These are phyloP conservation scores for Boletus pseudo-olivaceus DNA, from an alignment of 768 basidiomycete species.

Conservation along the genomic window DNA sequence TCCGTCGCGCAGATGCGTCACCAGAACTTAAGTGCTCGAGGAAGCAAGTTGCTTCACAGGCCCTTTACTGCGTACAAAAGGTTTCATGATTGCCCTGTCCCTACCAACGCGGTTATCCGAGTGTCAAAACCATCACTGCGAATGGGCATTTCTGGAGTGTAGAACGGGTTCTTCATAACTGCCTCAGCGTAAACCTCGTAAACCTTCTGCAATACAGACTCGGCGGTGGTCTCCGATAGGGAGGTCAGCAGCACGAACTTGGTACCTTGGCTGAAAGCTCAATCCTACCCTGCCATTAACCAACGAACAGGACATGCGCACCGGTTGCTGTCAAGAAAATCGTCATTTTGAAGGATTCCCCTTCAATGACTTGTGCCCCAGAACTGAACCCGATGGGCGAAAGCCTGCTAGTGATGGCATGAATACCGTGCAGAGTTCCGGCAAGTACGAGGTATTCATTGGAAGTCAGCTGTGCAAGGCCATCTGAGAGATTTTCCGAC, in stretches of 20 bases:
- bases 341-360: conserved; percentile 92
- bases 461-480: conserved; percentile 84
- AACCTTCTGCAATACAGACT: conserved; percentile 70
- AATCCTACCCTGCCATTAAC: background rate
- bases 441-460: conserved; percentile 96
- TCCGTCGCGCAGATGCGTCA: background rate
- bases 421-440: conserved; percentile 95
- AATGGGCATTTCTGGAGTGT: conserved; percentile 99
- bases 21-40: background rate
- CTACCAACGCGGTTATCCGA: conserved; percentile 60
- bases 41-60: background rate
- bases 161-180: conserved; percentile 99
- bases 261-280: conserved; percentile 55
- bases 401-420: conserved; percentile 93
- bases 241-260: conserved; percentile 95
- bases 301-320: conserved; percentile 28
- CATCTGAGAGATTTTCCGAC: conserved; percentile 51
- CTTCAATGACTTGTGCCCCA: conserved; percentile 93
- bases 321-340: conserved; percentile 90
- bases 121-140: conserved; percentile 85
- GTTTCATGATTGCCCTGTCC: conserved; percentile 31
- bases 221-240: conserved; percentile 66
- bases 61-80: background rate
- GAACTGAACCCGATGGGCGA: conserved; percentile 81
- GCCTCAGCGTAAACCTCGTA: conserved; percentile 94